Percentiles rank a stretch among this genome's conserved stretches.
These are phyloP conservation scores for Calonectria multiphialidica DNA, from an alignment of 2,329 filamentous ascomycete species.

Conservation along the genomic window DNA sequence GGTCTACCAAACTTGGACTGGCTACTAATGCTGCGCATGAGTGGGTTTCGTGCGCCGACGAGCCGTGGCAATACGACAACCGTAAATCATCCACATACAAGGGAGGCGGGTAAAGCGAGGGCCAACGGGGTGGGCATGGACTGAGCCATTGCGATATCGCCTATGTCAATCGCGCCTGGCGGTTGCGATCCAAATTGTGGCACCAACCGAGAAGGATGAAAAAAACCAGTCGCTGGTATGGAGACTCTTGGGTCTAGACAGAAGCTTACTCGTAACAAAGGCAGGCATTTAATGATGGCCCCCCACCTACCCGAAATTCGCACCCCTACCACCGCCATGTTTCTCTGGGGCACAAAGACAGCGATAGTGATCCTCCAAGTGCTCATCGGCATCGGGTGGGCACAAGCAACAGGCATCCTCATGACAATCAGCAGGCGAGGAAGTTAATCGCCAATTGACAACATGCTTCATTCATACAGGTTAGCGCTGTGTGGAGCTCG, in stretches of 20 bases:
- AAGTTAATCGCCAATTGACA: constrained; percentile 7
- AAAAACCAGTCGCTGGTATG: constrained; percentile 17
- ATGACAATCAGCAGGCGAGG: constrained; percentile 8
- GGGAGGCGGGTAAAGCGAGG: constrained; percentile 15
- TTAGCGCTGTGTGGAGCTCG: background rate
- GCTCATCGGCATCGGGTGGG: background rate
- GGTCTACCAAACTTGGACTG: constrained; percentile 30
- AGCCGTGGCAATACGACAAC: constrained; percentile 27
- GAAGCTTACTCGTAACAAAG: constrained; percentile 21
- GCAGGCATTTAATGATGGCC: constrained; percentile 11
- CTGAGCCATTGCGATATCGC: constrained; percentile 2
- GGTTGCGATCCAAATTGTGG: constrained; percentile 6
- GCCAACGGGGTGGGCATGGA: background rate
- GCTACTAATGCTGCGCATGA: constrained; percentile 28
- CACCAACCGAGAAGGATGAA: background rate
- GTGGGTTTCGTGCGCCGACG: constrained; percentile 32
- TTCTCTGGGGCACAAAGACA: constrained; percentile 10
- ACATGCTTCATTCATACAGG: constrained; percentile 2
- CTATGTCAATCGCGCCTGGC: background rate
- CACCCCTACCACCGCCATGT: constrained; percentile 26
- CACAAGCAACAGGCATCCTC: background rate
- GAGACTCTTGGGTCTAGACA: constrained; percentile 25
- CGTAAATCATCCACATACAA: constrained; percentile 18
- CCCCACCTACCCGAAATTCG: constrained; percentile 31
- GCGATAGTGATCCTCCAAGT: background rate